Base-by-base conservation (phyloP, 306 rosid species). In the Pterocarpus macrocarpus region DNA sequence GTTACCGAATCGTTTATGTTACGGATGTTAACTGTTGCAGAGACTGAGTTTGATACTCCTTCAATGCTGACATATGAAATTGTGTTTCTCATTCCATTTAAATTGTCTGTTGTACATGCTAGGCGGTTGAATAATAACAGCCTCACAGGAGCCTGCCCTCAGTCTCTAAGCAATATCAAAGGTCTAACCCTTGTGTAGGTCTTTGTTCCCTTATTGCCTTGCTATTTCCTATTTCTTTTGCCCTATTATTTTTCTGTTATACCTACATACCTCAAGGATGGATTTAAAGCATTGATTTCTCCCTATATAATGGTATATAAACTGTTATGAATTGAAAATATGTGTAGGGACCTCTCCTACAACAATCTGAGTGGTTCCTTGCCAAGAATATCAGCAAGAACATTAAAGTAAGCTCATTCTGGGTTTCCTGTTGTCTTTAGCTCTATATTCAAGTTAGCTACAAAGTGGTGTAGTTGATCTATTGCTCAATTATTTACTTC, bases 91-190 rank as follows among this genome's bases (percentile, higher is more conserved):
- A 81, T 33, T 70, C 34, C 9, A 50, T 82, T 38, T 78, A 47
- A 76, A 28, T 75, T 75, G 50, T 76, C 33, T 22, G 72, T 85
- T 80, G 79, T 81, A 63, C 88, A 64, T 82, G 78, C 82, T 87
- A 96, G 99, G 99, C 86, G 93, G 84, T 87, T 96, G 83, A 96
- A 92, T 71, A 93, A 96, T 88, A 96, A 96, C 88, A 96, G 98
- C 86, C 94, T 96, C 56, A 79, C 92, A 10, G 99, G 99, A 89
- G 52, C 93, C 43, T 89, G 91, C 73, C 99, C 99, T 12, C 91
- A 73, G 67, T 89, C 99, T 82, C 89, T 96, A 64, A 89, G 97
- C 77, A 78, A 81, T 8, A 84, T 96, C 36, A 78, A 86, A 80
- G 94, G 99, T 87, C 90, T 92, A 77, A 89, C 97, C 59, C 97